Evolutionary conservation across 1,139 yeast species (phyloP), one percentile per base, ranked within the genome.

Genomic region (Kodamaea arcana): DNA sequence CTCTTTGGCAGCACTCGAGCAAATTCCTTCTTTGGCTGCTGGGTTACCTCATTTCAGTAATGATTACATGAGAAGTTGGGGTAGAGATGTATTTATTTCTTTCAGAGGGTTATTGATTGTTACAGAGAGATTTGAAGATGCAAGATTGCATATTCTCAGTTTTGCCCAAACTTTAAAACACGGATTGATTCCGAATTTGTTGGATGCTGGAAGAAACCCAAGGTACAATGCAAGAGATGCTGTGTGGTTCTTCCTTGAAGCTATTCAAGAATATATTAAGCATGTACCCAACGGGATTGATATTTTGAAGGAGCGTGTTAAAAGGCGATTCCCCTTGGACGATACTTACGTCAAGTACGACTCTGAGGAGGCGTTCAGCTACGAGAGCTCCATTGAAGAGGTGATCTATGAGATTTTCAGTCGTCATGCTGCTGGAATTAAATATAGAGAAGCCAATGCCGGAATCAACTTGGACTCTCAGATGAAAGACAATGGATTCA

Each of bases 21-120:
- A 69, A 42, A 74, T 79, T 11, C 84, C 95, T 2, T 76, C 87
- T 30, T 69, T 92, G 75, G 96, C 97, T 12, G 98, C 98, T 2
- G 98, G 97, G 0, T 71, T 92, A 41, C 98, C 98, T 3, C 97
- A 90, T 61, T 92, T 92, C 58, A 80, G 94, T 52, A 75, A 74
- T 39, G 87, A 83, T 47, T 88, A 85, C 57, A 88, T 90, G 95
- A 74, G 98, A 59, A 87, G 97, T 56, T 92, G 98, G 98, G 98
- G 98, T 21, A 75, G 98, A 54, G 98, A 92, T 61, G 95, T 88
- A 2, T 92, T 92, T 54, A 82, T 92, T 37, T 75, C 96, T 0
- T 70, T 84, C 37, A 69, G 96, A 44, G 98, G 98, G 0, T 67
- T 90, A 32, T 62, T 88, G 41, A 62, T 90, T 27, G 81, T 83